Base-by-base conservation (phyloP, 169 alveolate genomes). In the Nephromyces sp. region DNA sequence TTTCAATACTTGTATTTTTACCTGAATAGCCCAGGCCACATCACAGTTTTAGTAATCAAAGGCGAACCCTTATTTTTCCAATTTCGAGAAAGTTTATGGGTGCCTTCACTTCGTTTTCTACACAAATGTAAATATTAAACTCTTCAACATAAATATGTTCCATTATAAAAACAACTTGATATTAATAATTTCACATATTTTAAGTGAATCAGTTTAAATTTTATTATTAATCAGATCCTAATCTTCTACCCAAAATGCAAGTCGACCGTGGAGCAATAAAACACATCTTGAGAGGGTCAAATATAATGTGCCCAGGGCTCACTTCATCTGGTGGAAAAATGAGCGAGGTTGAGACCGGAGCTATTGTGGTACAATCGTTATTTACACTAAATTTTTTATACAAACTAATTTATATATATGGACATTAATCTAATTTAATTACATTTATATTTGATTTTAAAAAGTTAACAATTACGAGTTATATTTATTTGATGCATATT, bases 261-360 rank as follows among this genome's bases (percentile, higher is more conserved):
- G 93, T 92, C 27, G 99, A 96, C 80, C 88, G 89, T 70, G 98
- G 98, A 2, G 99, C 97, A 21, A 90, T 94, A 68, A 93, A 93
- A 66, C 92, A 90, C 81, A 94, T 95, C 21, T 82, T 96, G 0
- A 84, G 97, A 68, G 99, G 99, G 8, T 92, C 98, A 22, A 90
- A 92, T 77, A 87, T 96, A 68, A 95, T 96, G 98, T 89, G 97
- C 61, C 98, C 98, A 1, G 99, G 99, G n/a, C 86, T 96, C 52
- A 92, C 97, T 21, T 91, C 97, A 4, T 91, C 91, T 24, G 98
- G 98, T 1, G 98, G 98, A 6, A 77, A 71, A 57, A 90, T 96
- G 94, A 97, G 92, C 29, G 93, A 89, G 4, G 95, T 90, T 4
- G 92, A 88, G 63, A 86, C 81, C 3, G 70, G 52, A 0, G 43